Conservation (phyloP, 2,329 filamentous ascomycete species). For the Alternaria solani region DNA sequence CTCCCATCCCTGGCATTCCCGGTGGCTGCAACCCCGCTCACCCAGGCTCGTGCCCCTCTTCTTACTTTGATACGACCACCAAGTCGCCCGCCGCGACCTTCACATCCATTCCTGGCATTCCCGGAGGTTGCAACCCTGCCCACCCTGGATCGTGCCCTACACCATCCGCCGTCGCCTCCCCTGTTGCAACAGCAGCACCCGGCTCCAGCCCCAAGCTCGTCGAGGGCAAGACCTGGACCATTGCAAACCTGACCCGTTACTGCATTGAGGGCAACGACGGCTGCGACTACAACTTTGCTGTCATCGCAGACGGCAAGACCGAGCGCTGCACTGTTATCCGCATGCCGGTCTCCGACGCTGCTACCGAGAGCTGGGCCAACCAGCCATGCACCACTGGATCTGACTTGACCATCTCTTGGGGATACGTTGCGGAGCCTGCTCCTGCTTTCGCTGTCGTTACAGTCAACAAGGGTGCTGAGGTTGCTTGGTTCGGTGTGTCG, state of each 20-base stretch:
- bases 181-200: neutral
- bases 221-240: slow-evolving; percentile 23
- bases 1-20: slow-evolving; percentile 2
- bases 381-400: slow-evolving; percentile 20
- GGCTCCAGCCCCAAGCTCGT: slow-evolving; percentile 16
- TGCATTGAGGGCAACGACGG: slow-evolving; percentile 22
- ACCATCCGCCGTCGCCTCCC: neutral
- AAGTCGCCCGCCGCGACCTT: neutral
- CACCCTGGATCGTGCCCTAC: slow-evolving; percentile 1
- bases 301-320: slow-evolving; percentile 20
- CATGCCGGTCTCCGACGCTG: slow-evolving; percentile 23
- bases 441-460: slow-evolving; percentile 24
- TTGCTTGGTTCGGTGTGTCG: slow-evolving; percentile 27
- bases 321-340: slow-evolving; percentile 25
- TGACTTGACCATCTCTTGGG: slow-evolving; percentile 21
- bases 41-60: neutral
- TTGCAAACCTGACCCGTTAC: slow-evolving; percentile 21
- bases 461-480: slow-evolving; percentile 18
- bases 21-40: slow-evolving; percentile 14
- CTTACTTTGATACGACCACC: slow-evolving; percentile 14
- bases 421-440: slow-evolving; percentile 19
- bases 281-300: slow-evolving; percentile 28
- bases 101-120: slow-evolving; percentile 4
- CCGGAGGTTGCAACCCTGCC: slow-evolving; percentile 14
- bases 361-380: slow-evolving; percentile 23